phyloP scores from a whole-genome alignment of 1,139 yeast species.

The Zygosaccharomyces sapae region DNA sequence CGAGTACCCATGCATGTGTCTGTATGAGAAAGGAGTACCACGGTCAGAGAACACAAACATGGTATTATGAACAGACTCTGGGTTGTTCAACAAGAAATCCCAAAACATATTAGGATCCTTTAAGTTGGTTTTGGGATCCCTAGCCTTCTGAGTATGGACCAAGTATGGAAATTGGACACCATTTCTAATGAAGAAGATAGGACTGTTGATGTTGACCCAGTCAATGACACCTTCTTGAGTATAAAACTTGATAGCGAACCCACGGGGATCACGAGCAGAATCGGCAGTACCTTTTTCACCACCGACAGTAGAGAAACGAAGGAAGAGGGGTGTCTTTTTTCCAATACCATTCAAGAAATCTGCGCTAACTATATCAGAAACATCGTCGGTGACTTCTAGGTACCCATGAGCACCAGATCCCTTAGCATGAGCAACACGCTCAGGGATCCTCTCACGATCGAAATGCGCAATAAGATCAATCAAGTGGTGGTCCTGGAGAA shows the following conservation, averaged over 20 bases:
- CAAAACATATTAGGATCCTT: constrained; percentile 73
- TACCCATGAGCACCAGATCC: constrained; percentile 30
- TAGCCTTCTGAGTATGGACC: constrained; percentile 56
- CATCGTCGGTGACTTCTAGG: constrained; percentile 56
- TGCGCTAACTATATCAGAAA: constrained; percentile 49
- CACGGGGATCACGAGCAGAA: constrained; percentile 58
- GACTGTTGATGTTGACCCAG: constrained; percentile 61
- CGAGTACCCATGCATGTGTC: constrained; percentile 67
- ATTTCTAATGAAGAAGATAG: constrained; percentile 55
- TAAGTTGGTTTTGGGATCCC: constrained; percentile 77
- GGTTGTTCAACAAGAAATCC: constrained; percentile 60
- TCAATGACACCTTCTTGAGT: constrained; percentile 59
- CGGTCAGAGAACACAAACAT: constrained; percentile 58
- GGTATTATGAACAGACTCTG: constrained; percentile 63
- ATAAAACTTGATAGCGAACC: constrained; percentile 52
- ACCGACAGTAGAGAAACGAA: constrained; percentile 58
- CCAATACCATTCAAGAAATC: constrained; percentile 47
- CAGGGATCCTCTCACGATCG: constrained; percentile 57
- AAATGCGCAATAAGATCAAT: constrained; percentile 55
- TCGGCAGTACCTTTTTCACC: constrained; percentile 58
- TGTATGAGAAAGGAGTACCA: constrained; percentile 63
- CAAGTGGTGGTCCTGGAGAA: constrained; percentile 54
- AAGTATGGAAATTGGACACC: constrained; percentile 57
- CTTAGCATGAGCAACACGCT: constrained; percentile 53
- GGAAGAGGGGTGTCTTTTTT: constrained; percentile 45